Base-by-base conservation (phyloP, 352 stramenopile genomes). In the Globisporangium irregulare region DNA sequence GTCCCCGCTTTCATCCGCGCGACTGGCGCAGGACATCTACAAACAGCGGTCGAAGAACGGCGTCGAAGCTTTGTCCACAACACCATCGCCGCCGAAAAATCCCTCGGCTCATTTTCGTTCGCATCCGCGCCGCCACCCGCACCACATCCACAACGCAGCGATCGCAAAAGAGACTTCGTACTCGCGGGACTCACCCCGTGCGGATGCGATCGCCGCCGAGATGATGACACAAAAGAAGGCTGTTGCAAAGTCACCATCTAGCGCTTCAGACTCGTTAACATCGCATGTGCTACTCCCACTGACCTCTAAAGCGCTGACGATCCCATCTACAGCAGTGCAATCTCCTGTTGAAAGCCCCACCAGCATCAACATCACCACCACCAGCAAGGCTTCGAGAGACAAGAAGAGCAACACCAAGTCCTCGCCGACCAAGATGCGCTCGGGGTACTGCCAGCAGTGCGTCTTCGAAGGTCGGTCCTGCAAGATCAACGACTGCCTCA, bases 401-500 rank as follows among this genome's bases (percentile, higher is more conserved):
- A 67, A 36, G 54, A 12, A 12, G 41, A 48, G 29, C 29, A 32
- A 32, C 29, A 4, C 38, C 56, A 63, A 60, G 25, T 79, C 73
- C 41, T 48, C 15, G 6, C 71, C 75, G 29, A 55, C 66, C 5
- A 85, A 70, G 55, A 81, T 77, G 41, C 77, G 80, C 8, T 87
- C 79, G 2, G 81, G 81, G 3, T 91, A 79, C 62, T 91, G 79
- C 51, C 81, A 88, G 56, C 78, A 77, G 25, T 89, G 82, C 62
- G 65, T 76, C 20, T 87, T 80, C 22, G 77, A 91, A 77, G 82
- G 82, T 1, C 72, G 75, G 4, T 75, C 79, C 15, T 89, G 79
- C 66, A 89, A 89, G 55, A 80, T 87, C 59, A 82, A 74, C 66
- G 81, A 88, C 69, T 89, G 82, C 59, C 69, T 86, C 68, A 87